Conservation (phyloP, 495 filamentous ascomycete species). For the Tuber borchii region DNA sequence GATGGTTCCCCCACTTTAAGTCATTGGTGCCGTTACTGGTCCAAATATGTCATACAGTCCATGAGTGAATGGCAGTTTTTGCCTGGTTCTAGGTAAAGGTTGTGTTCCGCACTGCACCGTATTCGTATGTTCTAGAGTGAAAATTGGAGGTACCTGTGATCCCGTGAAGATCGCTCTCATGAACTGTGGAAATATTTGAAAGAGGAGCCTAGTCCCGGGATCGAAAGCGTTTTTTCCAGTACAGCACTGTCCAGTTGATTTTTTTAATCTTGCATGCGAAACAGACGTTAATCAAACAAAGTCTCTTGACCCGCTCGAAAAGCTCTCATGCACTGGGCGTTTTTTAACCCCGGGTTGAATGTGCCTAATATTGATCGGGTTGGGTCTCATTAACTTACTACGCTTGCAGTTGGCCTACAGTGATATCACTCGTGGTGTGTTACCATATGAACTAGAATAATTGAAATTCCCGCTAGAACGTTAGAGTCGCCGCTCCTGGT, state of each 20-base stretch:
- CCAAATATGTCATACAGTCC: not conserved
- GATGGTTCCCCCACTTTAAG: too few relatives aligned
- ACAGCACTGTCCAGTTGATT: not conserved
- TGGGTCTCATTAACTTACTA: not conserved
- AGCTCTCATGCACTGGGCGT: not conserved
- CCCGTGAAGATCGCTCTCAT: not conserved
- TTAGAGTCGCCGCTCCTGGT: too few relatives aligned
- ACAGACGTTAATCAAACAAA: not conserved
- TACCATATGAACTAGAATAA: too few relatives aligned
- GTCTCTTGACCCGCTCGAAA: not conserved
- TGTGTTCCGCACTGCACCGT: not conserved
- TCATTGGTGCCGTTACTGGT: not conserved
- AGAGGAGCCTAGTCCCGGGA: not conserved
- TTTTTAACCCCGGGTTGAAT: not conserved
- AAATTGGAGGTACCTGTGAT: not conserved
- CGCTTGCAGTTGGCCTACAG: not conserved
- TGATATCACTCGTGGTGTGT: not conserved
- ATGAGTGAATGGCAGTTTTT: not conserved
- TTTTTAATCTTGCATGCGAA: not conserved
- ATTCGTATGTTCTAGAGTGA: not conserved
- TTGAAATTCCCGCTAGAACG: too few relatives aligned
- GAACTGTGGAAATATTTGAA: not conserved
- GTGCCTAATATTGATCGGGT: not conserved
- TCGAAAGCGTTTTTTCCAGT: not conserved
- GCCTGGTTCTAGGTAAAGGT: not conserved